Evolutionary conservation across 1,284 basidiomycete species (phyloP).

Genomic region (Moniliophthora roreri): DNA sequence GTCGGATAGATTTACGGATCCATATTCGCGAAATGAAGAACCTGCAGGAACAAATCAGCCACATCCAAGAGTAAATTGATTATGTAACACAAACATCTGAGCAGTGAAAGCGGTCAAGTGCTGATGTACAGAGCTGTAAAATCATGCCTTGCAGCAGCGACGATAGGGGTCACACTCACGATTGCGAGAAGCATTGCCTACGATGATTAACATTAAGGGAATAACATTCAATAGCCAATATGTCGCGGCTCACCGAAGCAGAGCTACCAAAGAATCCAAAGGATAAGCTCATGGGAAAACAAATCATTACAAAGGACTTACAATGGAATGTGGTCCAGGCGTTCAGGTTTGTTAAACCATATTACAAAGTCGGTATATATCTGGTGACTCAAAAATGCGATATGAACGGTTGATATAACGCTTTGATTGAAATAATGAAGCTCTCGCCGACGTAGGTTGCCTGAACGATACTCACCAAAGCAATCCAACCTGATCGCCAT

Average conservation of each 20-base stretch:
- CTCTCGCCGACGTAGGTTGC: neutral
- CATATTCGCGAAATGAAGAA: no score
- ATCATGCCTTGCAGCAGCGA: no score
- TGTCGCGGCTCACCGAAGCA: neutral
- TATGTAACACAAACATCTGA: no score
- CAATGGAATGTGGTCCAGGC: neutral
- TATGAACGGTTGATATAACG: neutral
- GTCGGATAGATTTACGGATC: no score
- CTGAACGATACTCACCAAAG: neutral
- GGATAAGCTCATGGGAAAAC: neutral
- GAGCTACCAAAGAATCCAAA: neutral
- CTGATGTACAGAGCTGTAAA: no score
- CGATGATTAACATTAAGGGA: no score
- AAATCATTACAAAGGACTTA: neutral
- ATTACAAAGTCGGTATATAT: neutral
- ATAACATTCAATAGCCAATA: no score
- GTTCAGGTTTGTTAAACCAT: neutral
- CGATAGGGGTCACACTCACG: no score
- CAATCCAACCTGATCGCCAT: neutral
- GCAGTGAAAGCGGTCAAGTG: no score
- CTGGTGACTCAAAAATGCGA: neutral
- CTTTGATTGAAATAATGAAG: neutral
- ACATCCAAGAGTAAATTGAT: no score
- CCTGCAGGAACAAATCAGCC: no score
- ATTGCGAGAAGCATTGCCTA: no score